Evolutionary conservation across 176 grass and related monocot species (phyloP).

Genomic region (Puya raimondii): DNA sequence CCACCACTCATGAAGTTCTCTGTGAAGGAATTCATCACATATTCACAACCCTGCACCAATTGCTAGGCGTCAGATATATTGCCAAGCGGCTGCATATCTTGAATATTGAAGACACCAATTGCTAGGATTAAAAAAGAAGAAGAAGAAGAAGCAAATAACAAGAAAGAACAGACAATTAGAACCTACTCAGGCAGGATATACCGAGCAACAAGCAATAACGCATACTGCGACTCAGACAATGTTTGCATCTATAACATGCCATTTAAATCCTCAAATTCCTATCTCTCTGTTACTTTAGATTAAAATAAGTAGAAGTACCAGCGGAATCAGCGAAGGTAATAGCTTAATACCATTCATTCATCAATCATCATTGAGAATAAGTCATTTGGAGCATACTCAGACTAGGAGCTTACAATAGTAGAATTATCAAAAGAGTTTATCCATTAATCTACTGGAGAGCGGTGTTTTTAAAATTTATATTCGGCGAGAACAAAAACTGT

Average conservation of each 20-base stretch:
- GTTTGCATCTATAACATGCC: no score
- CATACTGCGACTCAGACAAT: no score
- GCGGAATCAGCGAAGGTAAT: no score
- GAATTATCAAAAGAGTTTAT: constrained; percentile 7
- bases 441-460: no score
- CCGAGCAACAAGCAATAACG: no score
- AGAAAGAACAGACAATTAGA: neutral
- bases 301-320: no score
- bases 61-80: neutral
- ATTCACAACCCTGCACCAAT: constrained; percentile 50
- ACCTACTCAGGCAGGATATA: neutral
- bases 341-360: no score
- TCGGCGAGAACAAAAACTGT: neutral
- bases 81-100: neutral
- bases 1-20: constrained; percentile 43
- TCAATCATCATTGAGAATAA: no score
- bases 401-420: neutral
- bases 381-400: neutral
- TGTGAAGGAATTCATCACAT: constrained; percentile 54
- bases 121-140: neutral
- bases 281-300: neutral
- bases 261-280: neutral
- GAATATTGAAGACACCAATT: neutral
- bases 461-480: neutral
- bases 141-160: neutral